Evolutionary conservation across 2,329 filamentous ascomycete genomes (phyloP), one percentile per base, ranked within the genome.

Genomic region (Aspergillus pseudoglaucus): DNA sequence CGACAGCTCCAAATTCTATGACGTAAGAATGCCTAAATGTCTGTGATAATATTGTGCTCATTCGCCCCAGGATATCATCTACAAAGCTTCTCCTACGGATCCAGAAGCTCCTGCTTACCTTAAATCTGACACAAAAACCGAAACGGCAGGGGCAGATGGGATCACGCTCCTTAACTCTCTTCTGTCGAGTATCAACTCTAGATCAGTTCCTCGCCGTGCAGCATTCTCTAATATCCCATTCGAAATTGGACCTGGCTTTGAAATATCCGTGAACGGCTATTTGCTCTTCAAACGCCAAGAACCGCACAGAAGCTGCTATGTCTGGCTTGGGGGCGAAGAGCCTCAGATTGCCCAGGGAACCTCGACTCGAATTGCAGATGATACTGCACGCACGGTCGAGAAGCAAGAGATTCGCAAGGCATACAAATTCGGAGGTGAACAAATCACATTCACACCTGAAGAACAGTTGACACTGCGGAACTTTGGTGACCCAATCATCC

Each of bases 341-440:
- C 80, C 88, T 0, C 86, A 95, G 62, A 85, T 97, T 48, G 90
- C 82, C 1, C 75, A 80, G 10, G 83, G 87, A 1, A 80, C 85
- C 58, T 93, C 88, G 0, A 84, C 82, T 1, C 81, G 84, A 48
- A 78, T 90, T 47, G 85, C 88, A 3, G 87, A 89, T 51, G 88
- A 94, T 57, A 90, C 83, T 15, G 81, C 85, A 2, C 79, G 84
- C 33, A 81, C 82, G 0, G 82, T 97, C 0, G 85, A 94, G 53
- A 90, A 90, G 57, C 72, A 72, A 3, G 90, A 97, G 59, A 80
- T 94, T 17, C 86, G 86, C 50, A 96, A 93, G 67, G 93, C 91
- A 0, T 98, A 93, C 75, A 96, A 93, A 59, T 97, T 97, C 62
- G 93, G 91, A 10, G 90, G 89, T 35, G 88, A 95, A 55, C 89